Base-by-base conservation (phyloP, 2,329 filamentous ascomycete species). In the Hirsutella rhossiliensis region DNA sequence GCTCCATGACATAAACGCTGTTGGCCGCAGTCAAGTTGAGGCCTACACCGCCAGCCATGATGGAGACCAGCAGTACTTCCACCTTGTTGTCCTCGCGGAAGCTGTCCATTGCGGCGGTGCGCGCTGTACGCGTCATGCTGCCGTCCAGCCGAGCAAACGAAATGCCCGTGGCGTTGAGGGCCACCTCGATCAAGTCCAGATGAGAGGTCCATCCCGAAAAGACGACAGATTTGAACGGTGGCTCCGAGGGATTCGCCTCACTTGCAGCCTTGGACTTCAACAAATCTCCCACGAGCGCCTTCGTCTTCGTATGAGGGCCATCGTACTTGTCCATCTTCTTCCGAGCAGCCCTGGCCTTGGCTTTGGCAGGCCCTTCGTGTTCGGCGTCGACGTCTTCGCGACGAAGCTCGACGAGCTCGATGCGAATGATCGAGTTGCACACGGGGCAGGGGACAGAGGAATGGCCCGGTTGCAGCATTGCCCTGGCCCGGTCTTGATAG, bases 131-230 rank as follows among this genome's bases (percentile, higher is more conserved):
- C 0, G 76, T 71, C 87, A 97, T 94, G 49, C 80, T 86, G 42
- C 92, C 92, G 54, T 97, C 92, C 2, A 98, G 79, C n/a, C 92
- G 84, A 5, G 79, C 78, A 57, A 79, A 89, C 1, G 64, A 68
- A 59, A 94, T 85, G 11, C 73, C 70, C 11, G 73, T 73, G 41
- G 77, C 72, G 28, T 78, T 71, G 13, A 97, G 73, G 0, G 89
- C 90, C 41, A 87, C 72, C 57, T 92, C 80, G 52, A 98, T 94
- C 18, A 98, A 76, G 59, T 97, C 89, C 15, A 98, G 77, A 58
- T 97, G 89, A 0, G 84, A 82, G 0, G 92, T 97, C 89, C 92
- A 97, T n/a, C 82, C 82, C 0, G 88, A 95, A 63, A 97, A 97
- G 7, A 98, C 80, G 13, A 98, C 88, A 23, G 87, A 92, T 61